Evolutionary conservation across 2,329 filamentous ascomycete genomes (phyloP).

Genomic region (Colletotrichum somersetense): DNA sequence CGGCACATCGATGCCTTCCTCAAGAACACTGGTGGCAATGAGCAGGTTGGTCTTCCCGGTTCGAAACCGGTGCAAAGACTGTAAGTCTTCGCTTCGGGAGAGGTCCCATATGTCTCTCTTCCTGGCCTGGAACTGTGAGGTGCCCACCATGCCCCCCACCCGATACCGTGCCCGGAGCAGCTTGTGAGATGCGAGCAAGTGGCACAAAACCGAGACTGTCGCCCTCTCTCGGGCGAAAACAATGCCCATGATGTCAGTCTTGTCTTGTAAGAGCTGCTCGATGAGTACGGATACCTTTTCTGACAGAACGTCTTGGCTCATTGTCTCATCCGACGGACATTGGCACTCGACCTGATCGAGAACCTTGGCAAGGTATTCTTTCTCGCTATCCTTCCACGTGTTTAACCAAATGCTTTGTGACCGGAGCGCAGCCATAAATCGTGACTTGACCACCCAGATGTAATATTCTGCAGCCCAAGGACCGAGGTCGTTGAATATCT

Average conservation of each 20-base stretch:
- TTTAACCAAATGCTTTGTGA: conserved; percentile 49
- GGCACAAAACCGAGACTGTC: conserved; percentile 70
- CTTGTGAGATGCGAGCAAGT: conserved; percentile 68
- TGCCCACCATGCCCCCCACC: conserved; percentile 69
- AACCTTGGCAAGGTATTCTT: conserved; percentile 65
- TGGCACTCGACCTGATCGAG: conserved; percentile 54
- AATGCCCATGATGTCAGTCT: conserved; percentile 66
- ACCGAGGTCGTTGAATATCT: conserved; percentile 71
- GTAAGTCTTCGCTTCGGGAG: conserved; percentile 49
- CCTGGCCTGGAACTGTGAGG: conserved; percentile 54
- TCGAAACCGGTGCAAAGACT: conserved; percentile 62
- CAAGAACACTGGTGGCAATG: conserved; percentile 73
- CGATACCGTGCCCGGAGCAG: conserved; percentile 58
- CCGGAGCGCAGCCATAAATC: conserved; percentile 46
- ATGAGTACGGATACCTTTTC: conserved; percentile 71
- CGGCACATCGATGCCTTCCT: conserved; percentile 77
- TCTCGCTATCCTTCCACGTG: conserved; percentile 63
- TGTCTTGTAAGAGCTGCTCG: conserved; percentile 58
- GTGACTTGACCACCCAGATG: conserved; percentile 63
- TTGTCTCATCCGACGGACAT: conserved; percentile 41
- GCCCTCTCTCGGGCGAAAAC: conserved; percentile 76
- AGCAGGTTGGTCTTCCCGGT: conserved; percentile 68
- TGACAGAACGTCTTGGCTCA: conserved; percentile 57
- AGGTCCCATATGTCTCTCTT: conserved; percentile 58
- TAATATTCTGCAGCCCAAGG: conserved; percentile 78